These are phyloP conservation scores for Osmanthus fragrans DNA, from an alignment of 257 asterid genomes.

Conservation along the genomic window DNA sequence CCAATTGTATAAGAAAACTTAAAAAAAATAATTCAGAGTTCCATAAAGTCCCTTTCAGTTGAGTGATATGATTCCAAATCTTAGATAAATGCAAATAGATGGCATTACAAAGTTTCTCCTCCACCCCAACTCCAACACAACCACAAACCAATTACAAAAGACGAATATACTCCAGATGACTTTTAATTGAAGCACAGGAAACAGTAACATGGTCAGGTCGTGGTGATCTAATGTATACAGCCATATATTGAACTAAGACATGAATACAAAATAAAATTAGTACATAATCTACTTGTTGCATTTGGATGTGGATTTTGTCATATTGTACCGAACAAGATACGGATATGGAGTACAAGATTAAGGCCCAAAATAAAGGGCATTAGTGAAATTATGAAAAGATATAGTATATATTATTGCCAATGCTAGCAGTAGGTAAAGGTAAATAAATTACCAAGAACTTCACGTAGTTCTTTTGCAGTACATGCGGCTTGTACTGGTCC, in stretches of 20 bases:
- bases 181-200: neutral
- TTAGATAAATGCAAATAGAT: neutral
- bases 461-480: slow-evolving; percentile 93
- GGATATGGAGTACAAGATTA: neutral
- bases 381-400: neutral
- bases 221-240: neutral
- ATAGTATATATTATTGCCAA: neutral
- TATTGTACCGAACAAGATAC: neutral
- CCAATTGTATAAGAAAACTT: neutral
- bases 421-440: neutral
- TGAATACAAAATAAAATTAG: slow-evolving; percentile 6
- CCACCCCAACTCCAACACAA: slow-evolving; percentile 10
- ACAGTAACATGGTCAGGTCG: neutral
- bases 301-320: slow-evolving; percentile 5
- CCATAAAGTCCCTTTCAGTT: neutral
- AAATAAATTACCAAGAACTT: slow-evolving; percentile 62
- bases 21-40: neutral
- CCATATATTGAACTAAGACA: neutral
- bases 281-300: neutral
- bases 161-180: slow-evolving; percentile 4
- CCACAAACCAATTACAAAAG: neutral
- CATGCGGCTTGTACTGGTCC: slow-evolving; percentile 98
- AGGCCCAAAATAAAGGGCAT: neutral
- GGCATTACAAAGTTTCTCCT: neutral
- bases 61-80: neutral